A percentile compares a stretch with the other conserved stretches of the same genome.
Conservation (phyloP, 805 yeast species). For the Candida patagonica region DNA sequence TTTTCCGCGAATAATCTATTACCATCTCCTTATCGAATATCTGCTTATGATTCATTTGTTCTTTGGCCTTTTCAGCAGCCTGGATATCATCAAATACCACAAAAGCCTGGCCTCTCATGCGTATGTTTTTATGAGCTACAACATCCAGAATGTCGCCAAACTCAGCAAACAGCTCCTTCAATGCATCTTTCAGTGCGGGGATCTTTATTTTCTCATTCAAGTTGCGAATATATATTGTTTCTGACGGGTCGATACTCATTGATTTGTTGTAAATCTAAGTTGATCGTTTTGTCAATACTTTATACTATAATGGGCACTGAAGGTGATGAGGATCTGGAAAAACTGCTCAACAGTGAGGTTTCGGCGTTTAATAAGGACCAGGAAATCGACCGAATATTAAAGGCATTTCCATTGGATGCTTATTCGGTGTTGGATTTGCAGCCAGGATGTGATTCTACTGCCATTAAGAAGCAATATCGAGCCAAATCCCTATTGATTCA, state of each 20-base stretch:
- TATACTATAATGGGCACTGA: too few species aligned
- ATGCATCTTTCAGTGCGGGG: constrained; percentile 37
- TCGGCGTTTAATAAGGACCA: constrained; percentile 31
- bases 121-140: constrained; percentile 50
- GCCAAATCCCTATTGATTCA: constrained; percentile 56
- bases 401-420: constrained; percentile 41
- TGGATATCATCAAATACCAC: constrained; percentile 41
- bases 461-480: constrained; percentile 41
- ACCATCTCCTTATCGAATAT: constrained; percentile 42
- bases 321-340: constrained; percentile 23
- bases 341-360: constrained; percentile 22
- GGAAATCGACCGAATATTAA: constrained; percentile 49
- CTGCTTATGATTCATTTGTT: constrained; percentile 32
- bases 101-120: constrained; percentile 77
- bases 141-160: constrained; percentile 44
- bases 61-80: constrained; percentile 39
- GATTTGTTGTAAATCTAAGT: too few species aligned
- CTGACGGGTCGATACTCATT: too few species aligned
- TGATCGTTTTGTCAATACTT: too few species aligned
- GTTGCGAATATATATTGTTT: constrained; percentile 56
- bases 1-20: constrained; percentile 38
- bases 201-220: constrained; percentile 60
- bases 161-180: constrained; percentile 34
- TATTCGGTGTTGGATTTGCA: constrained; percentile 43
- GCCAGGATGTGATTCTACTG: constrained; percentile 33